Evolutionary conservation across 768 basidiomycete genomes (phyloP).

Genomic region (Xanthoconium purpureum): DNA sequence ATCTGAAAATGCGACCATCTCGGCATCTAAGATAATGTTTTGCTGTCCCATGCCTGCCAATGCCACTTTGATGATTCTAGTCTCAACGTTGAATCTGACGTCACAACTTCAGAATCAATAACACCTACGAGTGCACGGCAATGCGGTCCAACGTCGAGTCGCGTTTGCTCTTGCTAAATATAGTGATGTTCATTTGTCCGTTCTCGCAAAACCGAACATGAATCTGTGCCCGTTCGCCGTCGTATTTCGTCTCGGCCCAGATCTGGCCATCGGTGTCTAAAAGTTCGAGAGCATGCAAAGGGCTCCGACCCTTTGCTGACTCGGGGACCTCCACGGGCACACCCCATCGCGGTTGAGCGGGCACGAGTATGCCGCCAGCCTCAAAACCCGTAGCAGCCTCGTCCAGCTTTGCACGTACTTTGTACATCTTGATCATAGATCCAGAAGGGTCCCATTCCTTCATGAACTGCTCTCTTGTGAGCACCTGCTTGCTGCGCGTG

Average conservation of each 20-base stretch:
- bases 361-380: constrained; percentile 23
- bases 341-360: constrained; percentile 47
- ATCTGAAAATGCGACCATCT: constrained; percentile 84
- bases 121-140: constrained; percentile 52
- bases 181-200: constrained; percentile 51
- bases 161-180: constrained; percentile 86
- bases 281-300: constrained; percentile 51
- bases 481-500: constrained; percentile 48
- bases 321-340: constrained; percentile 77
- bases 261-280: constrained; percentile 34
- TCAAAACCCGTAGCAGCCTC: constrained; percentile 50
- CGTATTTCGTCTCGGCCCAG: constrained; percentile 93
- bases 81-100: constrained; percentile 1
- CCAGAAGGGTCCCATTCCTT: constrained; percentile 62
- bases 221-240: constrained; percentile 92
- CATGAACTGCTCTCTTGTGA: constrained; percentile 68
- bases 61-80: constrained; percentile 57
- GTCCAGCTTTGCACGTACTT: constrained; percentile 54
- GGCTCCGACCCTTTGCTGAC: constrained; percentile 69
- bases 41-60: constrained; percentile 43
- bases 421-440: constrained; percentile 52
- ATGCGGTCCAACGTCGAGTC: constrained; percentile 77
- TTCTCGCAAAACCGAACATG: constrained; percentile 58
- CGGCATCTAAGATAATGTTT: constrained; percentile 70
- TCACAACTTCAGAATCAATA: not conserved